Percentiles rank a stretch among this genome's conserved stretches.
These are phyloP conservation scores for Erysimum cheiri DNA, from an alignment of 441 rosid genomes.

Conservation along the genomic window DNA sequence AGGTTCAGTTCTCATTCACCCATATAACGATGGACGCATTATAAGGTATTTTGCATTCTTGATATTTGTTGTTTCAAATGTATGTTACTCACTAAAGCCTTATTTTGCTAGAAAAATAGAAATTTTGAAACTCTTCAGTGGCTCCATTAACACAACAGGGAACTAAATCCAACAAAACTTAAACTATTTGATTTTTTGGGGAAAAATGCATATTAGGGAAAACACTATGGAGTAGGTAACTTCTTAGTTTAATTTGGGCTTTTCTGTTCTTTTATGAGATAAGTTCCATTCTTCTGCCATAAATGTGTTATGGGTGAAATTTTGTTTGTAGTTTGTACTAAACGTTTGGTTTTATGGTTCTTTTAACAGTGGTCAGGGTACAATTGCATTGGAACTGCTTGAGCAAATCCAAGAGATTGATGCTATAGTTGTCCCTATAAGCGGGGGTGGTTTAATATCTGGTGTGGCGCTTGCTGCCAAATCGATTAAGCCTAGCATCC, in stretches of 20 bases:
- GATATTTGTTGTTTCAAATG: neutral
- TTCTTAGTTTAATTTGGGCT: neutral
- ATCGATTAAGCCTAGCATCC: conserved; percentile 77
- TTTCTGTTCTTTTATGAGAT: conserved; percentile 15
- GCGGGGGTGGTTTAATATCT: conserved; percentile 90
- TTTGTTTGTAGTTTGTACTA: neutral
- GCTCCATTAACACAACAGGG: neutral
- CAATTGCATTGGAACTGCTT: conserved; percentile 77
- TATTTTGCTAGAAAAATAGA: neutral
- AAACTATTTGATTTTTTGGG: no score
- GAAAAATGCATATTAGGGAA: neutral
- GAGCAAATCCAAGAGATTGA: conserved; percentile 77
- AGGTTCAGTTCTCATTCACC: conserved; percentile 81
- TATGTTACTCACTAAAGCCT: conserved; percentile 5
- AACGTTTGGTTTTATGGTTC: conserved; percentile 3
- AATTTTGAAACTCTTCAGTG: no score
- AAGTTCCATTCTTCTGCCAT: neutral
- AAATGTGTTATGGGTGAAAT: neutral
- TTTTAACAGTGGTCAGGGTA: conserved; percentile 86
- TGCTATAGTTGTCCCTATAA: conserved; percentile 79
- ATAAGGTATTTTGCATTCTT: conserved; percentile 59
- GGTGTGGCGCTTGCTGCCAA: conserved; percentile 95
- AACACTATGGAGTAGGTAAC: neutral
- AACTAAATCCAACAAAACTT: neutral
- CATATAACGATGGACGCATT: conserved; percentile 71